A percentile compares a stretch with the other conserved stretches of the same genome.
Evolutionary conservation across 495 filamentous ascomycete genomes (phyloP).

Genomic region (Acidiella bohemica): DNA sequence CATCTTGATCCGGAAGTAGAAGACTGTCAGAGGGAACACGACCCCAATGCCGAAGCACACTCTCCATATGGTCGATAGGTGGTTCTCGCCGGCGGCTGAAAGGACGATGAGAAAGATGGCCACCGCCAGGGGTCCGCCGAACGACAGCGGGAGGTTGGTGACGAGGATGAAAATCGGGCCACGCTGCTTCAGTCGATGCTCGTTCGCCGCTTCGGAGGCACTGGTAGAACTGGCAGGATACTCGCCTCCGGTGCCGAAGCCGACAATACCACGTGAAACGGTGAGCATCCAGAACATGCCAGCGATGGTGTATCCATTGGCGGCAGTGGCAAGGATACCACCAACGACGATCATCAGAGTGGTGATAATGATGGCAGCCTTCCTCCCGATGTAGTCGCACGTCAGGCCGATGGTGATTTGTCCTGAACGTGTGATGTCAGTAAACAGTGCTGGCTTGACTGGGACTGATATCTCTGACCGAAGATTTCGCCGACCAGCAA

Average conservation of each 20-base stretch:
- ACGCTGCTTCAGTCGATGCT: constrained; percentile 31
- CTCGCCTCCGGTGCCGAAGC: constrained; percentile 38
- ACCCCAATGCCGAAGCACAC: constrained; percentile 40
- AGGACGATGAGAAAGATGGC: constrained; percentile 39
- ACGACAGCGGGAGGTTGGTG: constrained; percentile 39
- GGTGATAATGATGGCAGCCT: constrained; percentile 38
- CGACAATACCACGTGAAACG: constrained; percentile 38
- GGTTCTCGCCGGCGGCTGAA: constrained; percentile 27
- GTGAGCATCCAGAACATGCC: constrained; percentile 47
- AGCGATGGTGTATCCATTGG: constrained; percentile 33
- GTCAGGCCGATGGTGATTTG: constrained; percentile 38
- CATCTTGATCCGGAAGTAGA: constrained; percentile 42
- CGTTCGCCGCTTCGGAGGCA: constrained; percentile 34
- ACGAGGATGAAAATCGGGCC: constrained; percentile 41
- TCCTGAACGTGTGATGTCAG: no score
- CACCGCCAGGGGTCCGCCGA: constrained; percentile 38
- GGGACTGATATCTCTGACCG: no score
- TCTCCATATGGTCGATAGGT: constrained; percentile 34
- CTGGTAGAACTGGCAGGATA: constrained; percentile 35
- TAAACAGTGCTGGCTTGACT: no score
- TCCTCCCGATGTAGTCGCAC: constrained; percentile 42
- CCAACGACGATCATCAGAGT: constrained; percentile 41
- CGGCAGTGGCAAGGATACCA: constrained; percentile 37
- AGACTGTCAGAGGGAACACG: constrained; percentile 37
- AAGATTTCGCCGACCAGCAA: constrained; percentile 40